A percentile compares a stretch with the other conserved stretches of the same genome.
Conservation (phyloP, 306 rosid species). For the apple (Malus domestica) region DNA sequence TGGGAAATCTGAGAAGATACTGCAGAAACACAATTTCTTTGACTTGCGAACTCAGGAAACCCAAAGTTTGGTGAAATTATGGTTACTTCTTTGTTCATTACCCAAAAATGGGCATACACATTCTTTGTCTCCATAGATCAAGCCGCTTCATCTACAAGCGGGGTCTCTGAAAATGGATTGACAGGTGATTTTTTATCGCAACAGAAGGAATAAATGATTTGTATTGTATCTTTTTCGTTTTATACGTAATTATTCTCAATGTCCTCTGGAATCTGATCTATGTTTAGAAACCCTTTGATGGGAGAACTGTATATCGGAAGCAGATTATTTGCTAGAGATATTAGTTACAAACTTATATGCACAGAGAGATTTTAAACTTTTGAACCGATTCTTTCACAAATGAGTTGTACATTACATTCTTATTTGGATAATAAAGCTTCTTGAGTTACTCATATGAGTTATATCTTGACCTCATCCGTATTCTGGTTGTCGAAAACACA, state of each 20-base stretch:
- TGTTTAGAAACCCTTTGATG: not conserved
- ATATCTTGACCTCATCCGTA: not conserved
- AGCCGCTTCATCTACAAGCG: not conserved
- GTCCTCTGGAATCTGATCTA: not conserved
- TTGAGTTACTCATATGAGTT: not conserved
- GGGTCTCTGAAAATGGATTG: constrained; percentile 12
- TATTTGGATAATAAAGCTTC: not conserved
- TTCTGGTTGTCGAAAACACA: not conserved
- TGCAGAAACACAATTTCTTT: not conserved
- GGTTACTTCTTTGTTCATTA: not conserved
- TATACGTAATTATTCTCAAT: not conserved
- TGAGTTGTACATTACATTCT: not conserved
- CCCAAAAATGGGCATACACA: constrained; percentile 25
- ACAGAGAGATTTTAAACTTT: not conserved
- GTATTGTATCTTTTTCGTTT: not conserved
- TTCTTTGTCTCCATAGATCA: constrained; percentile 41
- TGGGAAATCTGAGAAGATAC: constrained; percentile 29
- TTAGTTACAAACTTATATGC: not conserved
- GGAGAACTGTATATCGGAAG: not conserved
- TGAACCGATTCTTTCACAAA: constrained; percentile 5
- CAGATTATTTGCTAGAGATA: not conserved
- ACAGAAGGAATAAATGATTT: not conserved
- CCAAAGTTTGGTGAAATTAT: not conserved
- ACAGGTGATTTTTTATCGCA: not conserved
- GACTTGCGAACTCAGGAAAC: not conserved